Percentiles rank a stretch among this genome's conserved stretches.
These are phyloP conservation scores for Leccinum obscurum DNA, from an alignment of 768 basidiomycete species.

Conservation along the genomic window DNA sequence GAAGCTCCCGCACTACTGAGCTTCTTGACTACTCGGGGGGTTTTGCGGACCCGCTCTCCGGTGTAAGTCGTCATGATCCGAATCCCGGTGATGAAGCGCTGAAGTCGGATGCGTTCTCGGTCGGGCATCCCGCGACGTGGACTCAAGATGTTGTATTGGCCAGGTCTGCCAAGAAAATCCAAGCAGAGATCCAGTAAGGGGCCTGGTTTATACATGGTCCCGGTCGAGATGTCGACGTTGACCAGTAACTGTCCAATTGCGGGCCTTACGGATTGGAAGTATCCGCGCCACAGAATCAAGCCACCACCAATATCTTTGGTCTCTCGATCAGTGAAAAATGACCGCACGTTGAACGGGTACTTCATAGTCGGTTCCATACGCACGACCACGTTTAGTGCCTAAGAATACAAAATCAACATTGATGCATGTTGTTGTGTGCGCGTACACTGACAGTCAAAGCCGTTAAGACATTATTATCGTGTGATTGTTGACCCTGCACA, in stretches of 20 bases:
- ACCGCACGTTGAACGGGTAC: conserved; percentile 72
- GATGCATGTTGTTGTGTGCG: not conserved
- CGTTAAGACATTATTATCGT: conserved; percentile 67
- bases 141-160: conserved; percentile 36
- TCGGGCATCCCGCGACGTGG: conserved; percentile 46
- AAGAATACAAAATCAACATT: conserved; percentile 2
- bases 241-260: conserved; percentile 61
- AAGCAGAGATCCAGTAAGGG: conserved; percentile 57
- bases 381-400: conserved; percentile 76
- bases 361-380: conserved; percentile 70
- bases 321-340: conserved; percentile 66
- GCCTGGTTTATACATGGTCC: conserved; percentile 72
- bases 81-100: conserved; percentile 56
- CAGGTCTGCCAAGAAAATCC: conserved; percentile 46
- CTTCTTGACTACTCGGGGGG: conserved; percentile 62
- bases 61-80: conserved; percentile 46
- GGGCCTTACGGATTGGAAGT: conserved; percentile 78
- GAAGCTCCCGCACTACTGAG: conserved; percentile 55
- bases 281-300: conserved; percentile 74
- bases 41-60: conserved; percentile 37
- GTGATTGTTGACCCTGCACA: conserved; percentile 61
- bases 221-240: conserved; percentile 79
- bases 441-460: conserved; percentile 54
- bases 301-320: conserved; percentile 57
- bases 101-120: conserved; percentile 52